A percentile compares a stretch with the other conserved stretches of the same genome.
Conservation (phyloP, 2,329 filamentous ascomycete species). For the Cyphellophora europaea region DNA sequence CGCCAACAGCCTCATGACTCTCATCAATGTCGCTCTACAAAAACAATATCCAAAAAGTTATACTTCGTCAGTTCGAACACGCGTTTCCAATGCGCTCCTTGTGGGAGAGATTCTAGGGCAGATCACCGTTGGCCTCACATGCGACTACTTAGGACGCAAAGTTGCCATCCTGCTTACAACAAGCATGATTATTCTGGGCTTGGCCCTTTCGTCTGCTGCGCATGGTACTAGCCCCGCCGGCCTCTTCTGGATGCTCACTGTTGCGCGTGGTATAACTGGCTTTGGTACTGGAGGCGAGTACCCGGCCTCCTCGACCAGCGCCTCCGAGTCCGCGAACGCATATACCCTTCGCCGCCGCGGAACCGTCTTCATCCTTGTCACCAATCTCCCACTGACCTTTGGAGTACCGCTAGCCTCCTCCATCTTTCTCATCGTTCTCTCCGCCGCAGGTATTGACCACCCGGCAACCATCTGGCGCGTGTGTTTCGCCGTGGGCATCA, state of each 20-base stretch:
- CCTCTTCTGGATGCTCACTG: constrained; percentile 44
- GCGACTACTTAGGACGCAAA: constrained; percentile 42
- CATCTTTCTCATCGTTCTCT: constrained; percentile 42
- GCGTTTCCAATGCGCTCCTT: constrained; percentile 47
- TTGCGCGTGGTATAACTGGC: constrained; percentile 36
- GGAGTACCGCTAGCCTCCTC: constrained; percentile 40
- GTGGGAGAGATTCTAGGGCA: constrained; percentile 50
- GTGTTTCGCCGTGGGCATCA: constrained; percentile 40
- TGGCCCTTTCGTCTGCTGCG: constrained; percentile 38
- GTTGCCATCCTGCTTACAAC: constrained; percentile 42
- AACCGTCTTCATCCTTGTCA: constrained; percentile 49
- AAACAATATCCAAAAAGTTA: neutral
- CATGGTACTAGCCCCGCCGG: constrained; percentile 28
- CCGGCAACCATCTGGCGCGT: constrained; percentile 41
- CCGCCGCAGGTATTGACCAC: constrained; percentile 34
- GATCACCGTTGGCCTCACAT: constrained; percentile 42
- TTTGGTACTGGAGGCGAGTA: constrained; percentile 35
- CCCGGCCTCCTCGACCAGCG: constrained; percentile 31
- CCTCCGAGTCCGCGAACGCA: constrained; percentile 43
- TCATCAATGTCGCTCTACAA: constrained; percentile 1
- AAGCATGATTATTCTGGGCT: constrained; percentile 36
- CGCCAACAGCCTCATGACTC: constrained; percentile 1
- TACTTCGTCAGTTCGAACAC: constrained; percentile 16
- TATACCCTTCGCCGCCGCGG: constrained; percentile 38
- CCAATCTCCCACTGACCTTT: constrained; percentile 41